Evolutionary conservation across 371 early-diverging fungal species (phyloP).

Genomic region (Smittium mucronatum): DNA sequence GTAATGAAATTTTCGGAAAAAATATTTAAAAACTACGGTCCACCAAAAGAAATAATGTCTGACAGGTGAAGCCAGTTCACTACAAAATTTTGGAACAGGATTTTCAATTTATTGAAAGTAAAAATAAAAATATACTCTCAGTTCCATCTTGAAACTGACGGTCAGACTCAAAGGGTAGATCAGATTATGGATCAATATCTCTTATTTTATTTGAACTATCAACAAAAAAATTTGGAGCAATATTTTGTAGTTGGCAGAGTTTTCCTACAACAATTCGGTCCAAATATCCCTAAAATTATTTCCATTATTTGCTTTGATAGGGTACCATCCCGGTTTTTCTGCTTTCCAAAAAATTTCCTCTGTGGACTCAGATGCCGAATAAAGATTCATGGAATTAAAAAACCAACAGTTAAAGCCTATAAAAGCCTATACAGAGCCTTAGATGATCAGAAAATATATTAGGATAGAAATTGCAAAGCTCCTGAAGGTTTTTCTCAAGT

Average conservation of each 20-base stretch:
- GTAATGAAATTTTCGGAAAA: background rate
- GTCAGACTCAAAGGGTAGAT: slow-evolving; percentile 22
- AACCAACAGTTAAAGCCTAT: too few relatives aligned
- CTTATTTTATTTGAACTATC: background rate
- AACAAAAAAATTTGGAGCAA: background rate
- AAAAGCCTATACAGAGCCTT: too few relatives aligned
- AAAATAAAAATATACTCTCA: slow-evolving; percentile 14
- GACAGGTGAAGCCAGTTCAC: slow-evolving; percentile 17
- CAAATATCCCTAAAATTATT: too few relatives aligned
- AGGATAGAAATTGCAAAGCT: too few relatives aligned
- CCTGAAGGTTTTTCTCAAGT: too few relatives aligned
- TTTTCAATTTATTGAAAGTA: slow-evolving; percentile 2
- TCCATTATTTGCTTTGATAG: too few relatives aligned
- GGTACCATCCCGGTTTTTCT: too few relatives aligned
- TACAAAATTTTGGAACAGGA: slow-evolving; percentile 5
- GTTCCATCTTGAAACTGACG: slow-evolving; percentile 27
- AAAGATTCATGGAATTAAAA: too few relatives aligned
- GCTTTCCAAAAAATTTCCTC: too few relatives aligned
- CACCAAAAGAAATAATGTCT: background rate
- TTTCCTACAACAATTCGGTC: too few relatives aligned
- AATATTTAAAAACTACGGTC: background rate
- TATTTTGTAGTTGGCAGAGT: background rate
- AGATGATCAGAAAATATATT: too few relatives aligned
- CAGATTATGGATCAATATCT: background rate
- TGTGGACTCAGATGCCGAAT: too few relatives aligned